Base-by-base conservation (phyloP, 2,329 filamentous ascomycete species). In the Gyromitra esculenta region DNA sequence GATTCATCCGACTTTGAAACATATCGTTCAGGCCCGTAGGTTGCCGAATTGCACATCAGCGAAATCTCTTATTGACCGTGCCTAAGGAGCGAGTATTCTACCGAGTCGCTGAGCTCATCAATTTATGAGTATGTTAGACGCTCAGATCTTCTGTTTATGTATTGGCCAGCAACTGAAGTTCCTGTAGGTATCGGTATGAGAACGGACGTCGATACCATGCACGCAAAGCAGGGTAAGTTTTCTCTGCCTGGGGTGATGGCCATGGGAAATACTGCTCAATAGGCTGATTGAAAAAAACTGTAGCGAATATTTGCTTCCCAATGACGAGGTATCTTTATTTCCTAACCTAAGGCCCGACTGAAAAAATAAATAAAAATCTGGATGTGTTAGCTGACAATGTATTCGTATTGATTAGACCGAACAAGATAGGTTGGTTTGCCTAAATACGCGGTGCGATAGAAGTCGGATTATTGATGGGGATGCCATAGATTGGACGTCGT, bases 201-300 rank as follows among this genome's bases (percentile, higher is more conserved):
- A 65, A 65, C 31, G 62, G 68, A 13, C 71, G 71, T 25, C 63
- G 69, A 41, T 76, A 76, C 25, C 25, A 31, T 60, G 43, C 43
- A 15, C 43, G 43, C 15, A 54, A 13, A 21, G 18, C 18, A 54
- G 50, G 18, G 50, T 54, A 21, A 31, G 9, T 54, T 11, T 11
- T 6, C 18, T 21, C 18, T 15, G 3, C 43, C 43, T 9, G 43
- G 43, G 15, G 21, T 52, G n/a, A 21, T 2, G 5, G 48, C 15
- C 6, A 52, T n/a, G 48, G 11, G 11, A 15, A 31, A 31, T 31
- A 31, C 4, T 31, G 25, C 25, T 31, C 11, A 9, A 15, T 18
- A 5, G 18, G 13, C 52, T 56, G 13, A 56, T 31, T 56, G 8
- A 21, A 21, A 56, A 31, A 31, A 1, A 18, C 15, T 25, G 31